A percentile compares a stretch with the other conserved stretches of the same genome.
These are phyloP conservation scores for Teratosphaeria destructans DNA, from an alignment of 2,329 filamentous ascomycete species.

Conservation along the genomic window DNA sequence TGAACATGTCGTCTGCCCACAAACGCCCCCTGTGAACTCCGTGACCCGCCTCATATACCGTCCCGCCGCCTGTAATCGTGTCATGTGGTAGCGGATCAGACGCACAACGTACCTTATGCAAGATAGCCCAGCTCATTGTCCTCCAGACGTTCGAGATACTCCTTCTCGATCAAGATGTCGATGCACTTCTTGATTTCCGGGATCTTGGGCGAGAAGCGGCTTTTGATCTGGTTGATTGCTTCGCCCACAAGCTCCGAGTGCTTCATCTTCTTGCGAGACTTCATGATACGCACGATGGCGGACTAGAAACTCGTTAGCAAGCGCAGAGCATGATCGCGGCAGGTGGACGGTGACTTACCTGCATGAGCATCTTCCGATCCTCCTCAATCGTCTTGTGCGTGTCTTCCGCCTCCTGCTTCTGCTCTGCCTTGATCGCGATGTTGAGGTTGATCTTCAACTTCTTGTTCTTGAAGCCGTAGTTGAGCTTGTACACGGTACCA, in stretches of 20 bases:
- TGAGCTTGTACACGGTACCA: conserved; percentile 73
- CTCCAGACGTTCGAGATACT: conserved; percentile 91
- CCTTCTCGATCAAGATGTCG: conserved; percentile 95
- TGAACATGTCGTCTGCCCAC: background rate
- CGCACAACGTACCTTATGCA: conserved; percentile 45
- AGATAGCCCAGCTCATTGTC: conserved; percentile 92
- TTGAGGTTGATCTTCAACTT: conserved; percentile 97
- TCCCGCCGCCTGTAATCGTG: background rate
- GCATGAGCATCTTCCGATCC: conserved; percentile 88
- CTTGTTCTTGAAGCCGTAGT: conserved; percentile 96
- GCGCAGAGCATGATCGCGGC: background rate
- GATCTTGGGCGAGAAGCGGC: conserved; percentile 85
- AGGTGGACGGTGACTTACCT: conserved; percentile 52
- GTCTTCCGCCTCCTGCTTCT: conserved; percentile 91
- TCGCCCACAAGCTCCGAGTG: conserved; percentile 88
- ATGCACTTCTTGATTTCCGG: conserved; percentile 99
- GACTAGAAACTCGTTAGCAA: conserved; percentile 51
- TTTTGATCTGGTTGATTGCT: conserved; percentile 89
- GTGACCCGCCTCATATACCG: background rate
- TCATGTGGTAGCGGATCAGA: background rate
- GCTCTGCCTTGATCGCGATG: conserved; percentile 85
- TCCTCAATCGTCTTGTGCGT: conserved; percentile 99
- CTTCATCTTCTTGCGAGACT: conserved; percentile 98
- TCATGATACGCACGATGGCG: conserved; percentile 98
- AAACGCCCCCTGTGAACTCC: background rate